Base-by-base conservation (phyloP, 192 early-diverging fungal species). In the Thoreauomyces humboldtii region DNA sequence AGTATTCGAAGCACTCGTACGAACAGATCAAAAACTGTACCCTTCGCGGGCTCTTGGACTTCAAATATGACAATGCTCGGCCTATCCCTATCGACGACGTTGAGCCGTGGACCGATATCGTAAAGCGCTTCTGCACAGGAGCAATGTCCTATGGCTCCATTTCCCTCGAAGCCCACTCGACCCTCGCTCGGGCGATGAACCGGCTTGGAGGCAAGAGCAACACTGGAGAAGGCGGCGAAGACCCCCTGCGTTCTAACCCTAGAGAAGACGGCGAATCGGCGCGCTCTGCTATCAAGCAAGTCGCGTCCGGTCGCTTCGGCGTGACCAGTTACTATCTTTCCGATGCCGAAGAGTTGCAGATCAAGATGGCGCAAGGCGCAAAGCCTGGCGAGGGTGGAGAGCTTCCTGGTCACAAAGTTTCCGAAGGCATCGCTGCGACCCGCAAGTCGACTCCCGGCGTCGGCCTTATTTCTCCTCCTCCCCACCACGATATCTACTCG, bases 301-400 rank as follows among this genome's bases (percentile, higher is more conserved):
- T 98, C 43, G 96, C 96, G 9, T 95, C 92, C 24, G 96, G 94
- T 32, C 91, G 96, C 54, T 98, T 98, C 72, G 96, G 96, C 73
- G 94, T 98, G 1, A 98, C 96, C 47, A 88, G 86, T 59, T 92
- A 85, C 72, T 98, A 98, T 69, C 84, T 97, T 34, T 84, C 92
- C 1, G 93, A 98, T 71, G 85, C 94, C 2, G 92, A 98, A 61
- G 94, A 98, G 79, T 83, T 98, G 22, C 96, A 98, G 71, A 98
- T 98, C 86, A 98, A 98, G 84, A 92, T 98, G 88, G 96, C 96
- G 5, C 96, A 98, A 75, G 96, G 96, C 57, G 96, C 96, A 45
- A 98, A 97, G 79, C 93, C 96, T 17, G 96, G 96, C 48, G 94
- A 98, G 80, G 94, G 96, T 63, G 96, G 95, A 77, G 88, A 93